These are phyloP conservation scores for Trichoderma guizhouense DNA, from an alignment of 2,329 filamentous ascomycete genomes.

Conservation along the genomic window DNA sequence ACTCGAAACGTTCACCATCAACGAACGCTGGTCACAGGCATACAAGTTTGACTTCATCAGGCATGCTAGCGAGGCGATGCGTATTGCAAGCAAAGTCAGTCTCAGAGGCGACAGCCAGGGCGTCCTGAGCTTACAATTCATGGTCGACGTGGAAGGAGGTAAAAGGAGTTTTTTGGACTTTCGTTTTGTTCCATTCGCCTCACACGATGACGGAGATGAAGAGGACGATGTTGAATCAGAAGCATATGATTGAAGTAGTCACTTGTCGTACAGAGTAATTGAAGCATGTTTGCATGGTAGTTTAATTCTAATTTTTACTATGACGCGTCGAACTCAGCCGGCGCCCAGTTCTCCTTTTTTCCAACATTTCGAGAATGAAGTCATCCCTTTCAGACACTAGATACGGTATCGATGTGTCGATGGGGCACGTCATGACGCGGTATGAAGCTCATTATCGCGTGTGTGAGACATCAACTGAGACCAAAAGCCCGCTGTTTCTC, in stretches of 20 bases:
- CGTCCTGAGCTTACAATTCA: conserved; percentile 90
- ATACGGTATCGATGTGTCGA: neutral
- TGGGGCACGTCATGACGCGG: neutral
- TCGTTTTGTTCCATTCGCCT: conserved; percentile 70
- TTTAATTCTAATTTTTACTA: neutral
- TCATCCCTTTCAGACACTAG: neutral
- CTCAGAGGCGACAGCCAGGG: conserved; percentile 84
- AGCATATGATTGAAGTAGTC: neutral
- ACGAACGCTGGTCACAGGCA: conserved; percentile 59
- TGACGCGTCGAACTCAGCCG: neutral
- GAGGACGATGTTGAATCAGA: conserved; percentile 10
- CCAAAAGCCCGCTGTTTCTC: conserved; percentile 2
- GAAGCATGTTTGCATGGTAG: neutral
- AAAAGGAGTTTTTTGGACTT: conserved; percentile 76
- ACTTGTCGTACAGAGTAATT: neutral
- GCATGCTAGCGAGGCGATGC: conserved; percentile 88
- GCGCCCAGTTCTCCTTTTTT: neutral
- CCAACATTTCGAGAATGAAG: neutral
- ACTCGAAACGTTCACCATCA: conserved; percentile 71
- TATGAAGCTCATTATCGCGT: neutral
- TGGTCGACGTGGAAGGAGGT: conserved; percentile 79
- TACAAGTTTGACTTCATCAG: conserved; percentile 89
- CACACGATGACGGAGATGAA: conserved; percentile 50
- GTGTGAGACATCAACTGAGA: conserved; percentile 15
- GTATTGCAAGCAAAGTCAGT: conserved; percentile 86